Evolutionary conservation across 805 yeast genomes (phyloP).

Genomic region (Candida schatavii): DNA sequence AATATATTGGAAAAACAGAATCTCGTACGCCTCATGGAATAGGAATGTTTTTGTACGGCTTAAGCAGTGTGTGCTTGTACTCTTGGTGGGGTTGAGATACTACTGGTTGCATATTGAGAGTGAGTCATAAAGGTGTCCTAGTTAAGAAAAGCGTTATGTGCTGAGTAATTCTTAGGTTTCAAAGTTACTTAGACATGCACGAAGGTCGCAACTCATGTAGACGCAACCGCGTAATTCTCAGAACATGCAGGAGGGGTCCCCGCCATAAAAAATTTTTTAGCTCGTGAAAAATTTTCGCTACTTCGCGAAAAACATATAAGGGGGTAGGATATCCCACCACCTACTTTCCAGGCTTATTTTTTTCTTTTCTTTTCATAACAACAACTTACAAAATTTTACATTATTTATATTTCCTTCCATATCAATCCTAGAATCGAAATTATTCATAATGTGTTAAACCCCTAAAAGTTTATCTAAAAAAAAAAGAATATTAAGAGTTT

Average conservation of each 20-base stretch:
- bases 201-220: too few species aligned
- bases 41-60: too few species aligned
- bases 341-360: conserved; percentile 8
- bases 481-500: conserved; percentile 19
- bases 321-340: neutral
- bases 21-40: too few species aligned
- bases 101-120: too few species aligned
- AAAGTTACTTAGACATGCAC: neutral
- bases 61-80: neutral
- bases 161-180: conserved; percentile 1
- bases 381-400: conserved; percentile 9
- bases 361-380: conserved; percentile 4
- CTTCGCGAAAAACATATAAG: conserved; percentile 5
- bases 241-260: neutral
- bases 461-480: conserved; percentile 11
- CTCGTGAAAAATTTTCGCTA: neutral
- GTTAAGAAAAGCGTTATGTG: too few species aligned
- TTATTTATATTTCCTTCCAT: conserved; percentile 8
- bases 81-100: neutral
- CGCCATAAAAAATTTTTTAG: conserved; percentile 1
- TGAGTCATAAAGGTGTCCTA: conserved; percentile 1
- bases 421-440: neutral
- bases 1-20: too few species aligned
- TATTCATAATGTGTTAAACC: conserved; percentile 34
- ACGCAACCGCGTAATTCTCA: conserved; percentile 5